Conservation (phyloP, 768 basidiomycete species). For the Boletus coccyginus region DNA sequence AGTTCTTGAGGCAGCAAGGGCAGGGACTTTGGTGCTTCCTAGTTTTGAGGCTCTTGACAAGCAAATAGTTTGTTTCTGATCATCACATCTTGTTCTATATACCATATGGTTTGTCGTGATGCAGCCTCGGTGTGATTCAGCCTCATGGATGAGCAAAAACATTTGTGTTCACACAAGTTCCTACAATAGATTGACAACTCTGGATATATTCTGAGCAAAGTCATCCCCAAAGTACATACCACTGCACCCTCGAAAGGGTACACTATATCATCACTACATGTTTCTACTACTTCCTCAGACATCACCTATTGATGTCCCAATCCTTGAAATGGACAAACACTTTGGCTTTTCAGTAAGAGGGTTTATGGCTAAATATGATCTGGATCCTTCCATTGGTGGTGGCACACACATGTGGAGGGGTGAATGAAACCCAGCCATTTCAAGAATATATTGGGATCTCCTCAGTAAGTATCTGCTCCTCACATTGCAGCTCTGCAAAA, state of each 20-base stretch:
- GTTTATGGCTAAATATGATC: constrained; percentile 54
- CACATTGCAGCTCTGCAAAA: not conserved
- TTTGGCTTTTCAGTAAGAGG: constrained; percentile 62
- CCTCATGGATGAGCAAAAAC: no score
- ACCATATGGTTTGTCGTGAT: no score
- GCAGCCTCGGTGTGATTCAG: no score
- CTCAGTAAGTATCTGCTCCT: constrained; percentile 51
- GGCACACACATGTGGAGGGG: constrained; percentile 85
- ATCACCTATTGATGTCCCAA: constrained; percentile 44
- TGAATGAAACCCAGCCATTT: constrained; percentile 67
- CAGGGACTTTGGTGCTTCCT: no score
- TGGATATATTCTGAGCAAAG: no score
- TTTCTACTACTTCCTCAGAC: constrained; percentile 73
- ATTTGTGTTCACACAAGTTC: no score
- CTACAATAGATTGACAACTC: no score
- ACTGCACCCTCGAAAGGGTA: constrained; percentile 88
- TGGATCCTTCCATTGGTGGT: constrained; percentile 56
- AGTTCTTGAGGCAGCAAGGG: no score
- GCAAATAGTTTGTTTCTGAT: no score
- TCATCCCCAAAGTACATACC: constrained; percentile 59
- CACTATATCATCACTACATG: constrained; percentile 88
- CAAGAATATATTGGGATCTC: constrained; percentile 60
- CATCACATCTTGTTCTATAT: no score
- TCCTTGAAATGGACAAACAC: constrained; percentile 45
- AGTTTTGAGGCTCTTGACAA: no score